Evolutionary conservation across 192 early-diverging fungal genomes (phyloP), one percentile per base, ranked within the genome.

Genomic region (Coemansia sp.): DNA sequence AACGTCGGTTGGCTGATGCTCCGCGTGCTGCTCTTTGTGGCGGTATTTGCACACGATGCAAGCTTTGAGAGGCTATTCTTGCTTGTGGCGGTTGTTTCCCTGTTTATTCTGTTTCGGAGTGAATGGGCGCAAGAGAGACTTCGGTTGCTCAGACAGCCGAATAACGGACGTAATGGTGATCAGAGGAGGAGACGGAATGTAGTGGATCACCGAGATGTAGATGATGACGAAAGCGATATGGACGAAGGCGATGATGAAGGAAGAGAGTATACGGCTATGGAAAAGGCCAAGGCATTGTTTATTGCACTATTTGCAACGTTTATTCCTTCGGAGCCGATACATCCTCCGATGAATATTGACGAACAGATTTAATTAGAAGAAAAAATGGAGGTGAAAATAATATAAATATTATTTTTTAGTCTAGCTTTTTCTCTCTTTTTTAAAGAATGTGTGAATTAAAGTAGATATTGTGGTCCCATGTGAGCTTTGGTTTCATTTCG

Each of bases 231-330:
- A 3, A 25, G 28, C 36, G 41, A 28, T n/a, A n/a, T n/a, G n/a
- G 27, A 53, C 14, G 28, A 36, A 5, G 27, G 23, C 20, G 38
- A 33, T 14, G 11, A 58, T 2, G 43, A 41, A 8, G 33, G 22
- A 37, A 47, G 55, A 8, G 59, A 59, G 39, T 68, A 53, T 36
- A 45, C 65, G 2, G 60, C 33, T 9, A 27, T 61, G 46, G 64
- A 67, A 30, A 75, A 64, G 50, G 57, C 58, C 9, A 43, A 46
- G n/a, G 72, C 72, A 9, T 44, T 75, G 48, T 33, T 56, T 0
- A 32, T 69, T 43, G 72, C 60, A 32, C 66, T 75, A 23, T 28
- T 75, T 20, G 60, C 72, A 39, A 69, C 72, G 50, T 51, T 75
- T 40, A 45, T 75, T 42, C 72, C 72, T 7, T 48, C 60, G 9